Evolutionary conservation across 2,329 filamentous ascomycete genomes (phyloP).

Genomic region (Myriosclerotinia duriaeana): DNA sequence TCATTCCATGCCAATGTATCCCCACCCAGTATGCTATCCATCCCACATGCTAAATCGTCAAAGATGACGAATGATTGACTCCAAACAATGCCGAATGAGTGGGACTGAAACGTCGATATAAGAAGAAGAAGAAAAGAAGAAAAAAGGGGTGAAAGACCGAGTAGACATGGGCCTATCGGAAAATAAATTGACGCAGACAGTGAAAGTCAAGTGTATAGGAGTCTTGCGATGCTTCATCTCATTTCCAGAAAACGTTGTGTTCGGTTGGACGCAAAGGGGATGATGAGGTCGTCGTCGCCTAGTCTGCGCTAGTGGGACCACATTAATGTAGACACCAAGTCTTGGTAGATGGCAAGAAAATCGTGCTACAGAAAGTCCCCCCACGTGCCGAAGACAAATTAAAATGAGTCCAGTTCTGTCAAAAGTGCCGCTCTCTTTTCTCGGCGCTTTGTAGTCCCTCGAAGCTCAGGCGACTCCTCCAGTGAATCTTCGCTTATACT

Average conservation of each 20-base stretch:
- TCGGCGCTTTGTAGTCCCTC: conserved; percentile 21
- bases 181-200: background rate
- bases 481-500: conserved; percentile 12
- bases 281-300: no score
- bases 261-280: no score
- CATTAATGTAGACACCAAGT: no score
- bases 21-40: conserved; percentile 4
- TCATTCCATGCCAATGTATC: conserved; percentile 2
- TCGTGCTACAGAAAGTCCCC: no score
- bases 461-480: conserved; percentile 4
- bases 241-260: no score
- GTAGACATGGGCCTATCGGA: background rate
- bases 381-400: background rate
- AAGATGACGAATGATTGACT: conserved; percentile 13
- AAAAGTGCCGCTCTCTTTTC: conserved; percentile 16
- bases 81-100: conserved; percentile 4
- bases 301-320: no score
- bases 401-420: conserved; percentile 11
- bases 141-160: background rate
- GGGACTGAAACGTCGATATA: background rate
- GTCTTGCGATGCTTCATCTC: no score
- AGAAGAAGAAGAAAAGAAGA: background rate
- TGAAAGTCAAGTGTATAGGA: background rate
- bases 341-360: no score
- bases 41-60: background rate